Base-by-base conservation (phyloP, 2,329 filamentous ascomycete genomes). In the Hysterium pulicare region DNA sequence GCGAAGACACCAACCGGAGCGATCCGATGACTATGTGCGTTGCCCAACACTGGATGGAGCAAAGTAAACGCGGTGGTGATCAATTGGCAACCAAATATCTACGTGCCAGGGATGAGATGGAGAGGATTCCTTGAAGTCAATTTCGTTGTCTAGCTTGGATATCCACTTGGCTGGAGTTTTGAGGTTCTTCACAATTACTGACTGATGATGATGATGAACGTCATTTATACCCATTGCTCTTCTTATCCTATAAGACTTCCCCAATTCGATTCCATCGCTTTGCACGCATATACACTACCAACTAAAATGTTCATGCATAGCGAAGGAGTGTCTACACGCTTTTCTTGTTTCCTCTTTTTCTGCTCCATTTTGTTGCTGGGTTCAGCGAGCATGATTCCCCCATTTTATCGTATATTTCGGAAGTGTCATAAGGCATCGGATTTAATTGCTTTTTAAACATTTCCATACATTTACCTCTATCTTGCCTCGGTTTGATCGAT, bases 41-140 rank as follows among this genome's bases (percentile, higher is more conserved):
- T 44, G 91, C 91, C 8, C 83, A 94, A 68, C 91, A 97, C 72
- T 97, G 91, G 90, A 96, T 97, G 90, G 88, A 91, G 70, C 76
- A 87, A 51, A 90, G 87, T 28, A 86, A 88, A 55, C 78, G 79
- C 41, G 90, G 90, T n/a, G 90, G 90, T 1, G 91, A 97, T 63
- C 80, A 86, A 59, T 73, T 95, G 53, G 91, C 91, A 16, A 84
- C 82, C 61, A 86, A 84, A 63, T 90, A 91, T 68, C 71, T 96
- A 65, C 78, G 84, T 50, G 87, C 94, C 69, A 69, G 78, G 35
- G 76, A 79, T 55, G 79, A 83, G 60, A 77, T 82, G 62, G 78
- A 82, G 58, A 76, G 71, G 40, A 74, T 80, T 58, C 74, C 75
- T 49, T 77, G 62, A 72, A 46, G 26, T 32, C 8, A 16, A 34